Conservation (phyloP, 768 basidiomycete species). For the Tylopilus rubrobrunneus region DNA sequence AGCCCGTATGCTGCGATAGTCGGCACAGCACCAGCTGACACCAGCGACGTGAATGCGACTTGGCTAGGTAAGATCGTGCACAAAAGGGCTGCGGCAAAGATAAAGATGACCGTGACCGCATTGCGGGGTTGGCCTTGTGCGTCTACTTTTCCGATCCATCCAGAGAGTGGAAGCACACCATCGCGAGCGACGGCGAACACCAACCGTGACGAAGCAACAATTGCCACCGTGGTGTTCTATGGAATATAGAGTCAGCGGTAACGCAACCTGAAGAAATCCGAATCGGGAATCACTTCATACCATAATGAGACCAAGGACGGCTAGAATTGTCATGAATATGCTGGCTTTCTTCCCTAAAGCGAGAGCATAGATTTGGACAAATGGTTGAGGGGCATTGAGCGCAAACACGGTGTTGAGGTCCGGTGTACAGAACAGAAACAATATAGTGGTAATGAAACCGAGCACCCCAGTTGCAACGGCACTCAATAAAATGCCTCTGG, state of each 20-base stretch:
- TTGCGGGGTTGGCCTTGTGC: conserved; percentile 70
- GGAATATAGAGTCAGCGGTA: not conserved
- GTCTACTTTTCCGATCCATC: conserved; percentile 80
- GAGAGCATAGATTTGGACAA: conserved; percentile 81
- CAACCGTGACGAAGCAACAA: conserved; percentile 85
- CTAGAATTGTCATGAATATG: conserved; percentile 84
- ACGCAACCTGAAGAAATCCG: not conserved
- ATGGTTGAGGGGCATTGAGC: conserved; percentile 83
- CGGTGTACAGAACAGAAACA: conserved; percentile 84
- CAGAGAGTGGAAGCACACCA: conserved; percentile 79
- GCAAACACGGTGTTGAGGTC: conserved; percentile 72
- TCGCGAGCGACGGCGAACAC: conserved; percentile 94
- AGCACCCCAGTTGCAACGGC: conserved; percentile 74
- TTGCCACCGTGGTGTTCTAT: conserved; percentile 82
- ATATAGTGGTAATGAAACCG: conserved; percentile 74
- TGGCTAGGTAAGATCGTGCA: conserved; percentile 87
- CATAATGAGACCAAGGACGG: conserved; percentile 79
- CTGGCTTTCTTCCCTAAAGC: conserved; percentile 78
- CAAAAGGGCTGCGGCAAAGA: conserved; percentile 71
- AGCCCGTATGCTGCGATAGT: conserved; percentile 87
- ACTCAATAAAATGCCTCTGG: conserved; percentile 76
- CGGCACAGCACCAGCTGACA: conserved; percentile 82
- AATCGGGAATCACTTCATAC: conserved; percentile 38
- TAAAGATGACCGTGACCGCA: conserved; percentile 83
- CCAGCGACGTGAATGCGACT: conserved; percentile 88